phyloP scores from a whole-genome alignment of 1,284 basidiomycete genomes.

The Filobasidium uniguttulatum region DNA sequence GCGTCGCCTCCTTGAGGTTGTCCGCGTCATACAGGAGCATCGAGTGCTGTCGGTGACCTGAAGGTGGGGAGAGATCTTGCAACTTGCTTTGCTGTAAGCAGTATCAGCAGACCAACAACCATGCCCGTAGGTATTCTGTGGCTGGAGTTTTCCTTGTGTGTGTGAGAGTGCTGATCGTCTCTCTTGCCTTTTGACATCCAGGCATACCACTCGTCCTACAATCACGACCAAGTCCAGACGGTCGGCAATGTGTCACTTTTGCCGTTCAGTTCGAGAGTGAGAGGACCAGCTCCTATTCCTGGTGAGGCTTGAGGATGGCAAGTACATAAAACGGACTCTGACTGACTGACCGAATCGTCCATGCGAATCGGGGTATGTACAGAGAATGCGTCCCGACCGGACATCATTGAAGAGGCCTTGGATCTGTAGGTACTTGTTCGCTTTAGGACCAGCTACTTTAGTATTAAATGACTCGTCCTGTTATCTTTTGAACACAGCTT shows the following conservation, averaged over 20 bases:
- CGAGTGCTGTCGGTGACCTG: no score
- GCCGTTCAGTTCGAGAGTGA: conserved; percentile 78
- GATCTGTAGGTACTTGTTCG: conserved; percentile 49
- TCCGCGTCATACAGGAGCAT: no score
- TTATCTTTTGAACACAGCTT: conserved; percentile 41
- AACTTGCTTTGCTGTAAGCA: no score
- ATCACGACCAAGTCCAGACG: conserved; percentile 68
- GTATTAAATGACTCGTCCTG: background rate
- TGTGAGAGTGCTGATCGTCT: no score
- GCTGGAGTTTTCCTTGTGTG: no score
- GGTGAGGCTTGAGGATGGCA: conserved; percentile 43
- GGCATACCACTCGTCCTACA: conserved; percentile 95
- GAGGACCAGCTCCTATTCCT: conserved; percentile 69
- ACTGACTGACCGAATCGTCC: no score
- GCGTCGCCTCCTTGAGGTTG: no score
- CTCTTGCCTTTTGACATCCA: no score
- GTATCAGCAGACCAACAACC: no score
- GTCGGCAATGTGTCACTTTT: conserved; percentile 84
- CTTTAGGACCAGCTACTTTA: background rate
- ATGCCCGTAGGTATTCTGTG: no score
- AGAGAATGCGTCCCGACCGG: conserved; percentile 63
- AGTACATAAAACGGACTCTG: background rate
- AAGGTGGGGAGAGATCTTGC: no score
- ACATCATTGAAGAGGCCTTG: conserved; percentile 92
- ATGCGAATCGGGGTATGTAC: no score